Evolutionary conservation across 306 rosid species (phyloP).

Genomic region (Astragalus membranaceus): DNA sequence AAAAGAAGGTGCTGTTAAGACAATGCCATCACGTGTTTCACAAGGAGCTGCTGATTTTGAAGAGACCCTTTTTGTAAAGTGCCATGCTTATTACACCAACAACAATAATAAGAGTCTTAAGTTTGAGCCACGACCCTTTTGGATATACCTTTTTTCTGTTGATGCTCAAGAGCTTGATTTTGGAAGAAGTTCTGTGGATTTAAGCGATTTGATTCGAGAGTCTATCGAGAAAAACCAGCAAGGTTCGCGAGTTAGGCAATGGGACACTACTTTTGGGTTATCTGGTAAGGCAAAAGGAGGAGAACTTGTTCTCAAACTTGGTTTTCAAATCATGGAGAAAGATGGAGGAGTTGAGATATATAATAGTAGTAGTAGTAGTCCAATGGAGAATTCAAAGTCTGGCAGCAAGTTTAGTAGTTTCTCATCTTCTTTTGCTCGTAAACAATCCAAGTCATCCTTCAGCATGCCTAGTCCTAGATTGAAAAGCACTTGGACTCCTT

Average conservation of each 20-base stretch:
- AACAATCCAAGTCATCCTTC: constrained; percentile 84
- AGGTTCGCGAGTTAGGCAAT: constrained; percentile 68
- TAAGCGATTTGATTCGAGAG: constrained; percentile 60
- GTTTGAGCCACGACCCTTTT: constrained; percentile 82
- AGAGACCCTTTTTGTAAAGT: constrained; percentile 82
- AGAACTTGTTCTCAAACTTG: constrained; percentile 76
- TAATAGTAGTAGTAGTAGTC: constrained; percentile 27
- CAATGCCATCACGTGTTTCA: constrained; percentile 88
- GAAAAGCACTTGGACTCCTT: constrained; percentile 66
- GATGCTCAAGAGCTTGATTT: constrained; percentile 89
- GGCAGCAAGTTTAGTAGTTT: constrained; percentile 32
- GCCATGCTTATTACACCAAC: constrained; percentile 54
- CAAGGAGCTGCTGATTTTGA: constrained; percentile 96
- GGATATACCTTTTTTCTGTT: constrained; percentile 67
- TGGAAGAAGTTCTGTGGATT: constrained; percentile 67
- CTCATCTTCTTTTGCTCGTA: constrained; percentile 51
- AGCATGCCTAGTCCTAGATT: constrained; percentile 86
- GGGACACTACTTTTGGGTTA: constrained; percentile 69
- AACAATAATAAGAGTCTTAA: constrained; percentile 42
- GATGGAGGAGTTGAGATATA: constrained; percentile 84
- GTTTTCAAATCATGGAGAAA: constrained; percentile 94
- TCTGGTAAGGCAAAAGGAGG: constrained; percentile 91
- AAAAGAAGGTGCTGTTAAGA: constrained; percentile 86
- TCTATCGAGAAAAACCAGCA: constrained; percentile 59
- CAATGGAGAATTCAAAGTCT: constrained; percentile 38